phyloP scores from a whole-genome alignment of 306 rosid genomes.

The Canavalia gladiata region DNA sequence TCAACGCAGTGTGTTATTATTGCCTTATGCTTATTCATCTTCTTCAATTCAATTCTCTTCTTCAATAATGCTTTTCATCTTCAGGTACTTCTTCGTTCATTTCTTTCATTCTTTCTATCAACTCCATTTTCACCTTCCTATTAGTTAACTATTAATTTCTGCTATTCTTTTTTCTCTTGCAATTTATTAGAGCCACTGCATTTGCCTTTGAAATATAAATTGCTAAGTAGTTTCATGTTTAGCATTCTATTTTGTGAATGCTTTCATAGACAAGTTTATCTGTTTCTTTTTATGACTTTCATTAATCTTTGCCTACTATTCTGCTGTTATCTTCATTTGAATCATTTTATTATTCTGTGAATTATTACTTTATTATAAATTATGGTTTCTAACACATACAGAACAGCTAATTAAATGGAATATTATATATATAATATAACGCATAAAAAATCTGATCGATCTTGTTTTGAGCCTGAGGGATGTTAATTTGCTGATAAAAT shows the following conservation, averaged over 20 bases:
- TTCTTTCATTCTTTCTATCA: neutral
- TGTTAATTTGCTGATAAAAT: slow-evolving; percentile 1
- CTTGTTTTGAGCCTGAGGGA: neutral
- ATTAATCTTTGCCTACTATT: neutral
- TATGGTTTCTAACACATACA: neutral
- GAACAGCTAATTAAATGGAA: too few relatives aligned
- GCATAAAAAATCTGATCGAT: too few relatives aligned
- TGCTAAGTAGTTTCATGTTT: neutral
- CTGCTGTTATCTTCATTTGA: neutral
- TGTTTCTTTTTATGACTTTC: neutral
- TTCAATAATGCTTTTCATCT: neutral
- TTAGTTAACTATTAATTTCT: neutral
- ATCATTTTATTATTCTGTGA: neutral
- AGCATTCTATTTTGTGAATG: neutral
- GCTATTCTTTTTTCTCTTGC: neutral
- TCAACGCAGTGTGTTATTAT: neutral
- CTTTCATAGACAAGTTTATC: neutral
- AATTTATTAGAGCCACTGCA: neutral
- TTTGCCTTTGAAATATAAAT: neutral
- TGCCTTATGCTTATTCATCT: neutral
- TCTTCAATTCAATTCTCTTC: neutral
- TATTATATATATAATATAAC: neutral
- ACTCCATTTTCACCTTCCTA: neutral
- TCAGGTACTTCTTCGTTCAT: neutral
- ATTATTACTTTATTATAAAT: neutral